phyloP scores from a whole-genome alignment of 345 rosid species.

The Eutrema japonicum region DNA sequence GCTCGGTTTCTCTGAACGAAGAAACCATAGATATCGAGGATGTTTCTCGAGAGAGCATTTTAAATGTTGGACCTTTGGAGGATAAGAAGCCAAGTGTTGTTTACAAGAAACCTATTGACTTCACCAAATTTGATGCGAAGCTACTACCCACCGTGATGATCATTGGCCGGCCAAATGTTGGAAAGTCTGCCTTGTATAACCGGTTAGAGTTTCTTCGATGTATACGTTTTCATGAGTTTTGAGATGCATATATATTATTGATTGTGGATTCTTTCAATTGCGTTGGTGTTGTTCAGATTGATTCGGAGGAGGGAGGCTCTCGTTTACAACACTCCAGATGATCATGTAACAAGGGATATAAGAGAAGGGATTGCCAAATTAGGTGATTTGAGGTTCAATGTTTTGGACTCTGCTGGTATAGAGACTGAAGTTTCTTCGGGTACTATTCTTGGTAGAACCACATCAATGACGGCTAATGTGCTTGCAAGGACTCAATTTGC shows the following conservation, averaged over 20 bases:
- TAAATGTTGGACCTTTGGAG: slow-evolving; percentile 30
- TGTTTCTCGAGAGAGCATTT: slow-evolving; percentile 23
- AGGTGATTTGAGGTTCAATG: slow-evolving; percentile 80
- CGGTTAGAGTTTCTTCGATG: slow-evolving; percentile 51
- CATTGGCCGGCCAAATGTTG: slow-evolving; percentile 93
- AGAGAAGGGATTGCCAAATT: slow-evolving; percentile 93
- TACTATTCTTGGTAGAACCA: slow-evolving; percentile 85
- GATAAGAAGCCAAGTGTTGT: slow-evolving; percentile 42
- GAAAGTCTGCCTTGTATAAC: slow-evolving; percentile 91
- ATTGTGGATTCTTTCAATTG: background rate
- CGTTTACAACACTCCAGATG: slow-evolving; percentile 87
- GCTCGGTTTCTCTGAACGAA: slow-evolving; percentile 42
- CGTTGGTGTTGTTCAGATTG: slow-evolving; percentile 55
- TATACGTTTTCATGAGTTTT: background rate
- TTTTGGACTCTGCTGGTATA: slow-evolving; percentile 94
- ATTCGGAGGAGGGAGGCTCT: slow-evolving; percentile 94
- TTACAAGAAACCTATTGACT: slow-evolving; percentile 62
- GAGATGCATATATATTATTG: background rate
- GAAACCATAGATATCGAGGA: slow-evolving; percentile 19
- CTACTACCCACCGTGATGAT: slow-evolving; percentile 83
- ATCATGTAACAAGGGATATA: slow-evolving; percentile 94
- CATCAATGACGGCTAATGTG: slow-evolving; percentile 81
- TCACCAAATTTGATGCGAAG: slow-evolving; percentile 63
- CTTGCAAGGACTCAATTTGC: slow-evolving; percentile 83
- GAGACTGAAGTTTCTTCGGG: slow-evolving; percentile 91